phyloP scores from a whole-genome alignment of 2,329 filamentous ascomycete species.

The Plectosphaerella cucumerina region DNA sequence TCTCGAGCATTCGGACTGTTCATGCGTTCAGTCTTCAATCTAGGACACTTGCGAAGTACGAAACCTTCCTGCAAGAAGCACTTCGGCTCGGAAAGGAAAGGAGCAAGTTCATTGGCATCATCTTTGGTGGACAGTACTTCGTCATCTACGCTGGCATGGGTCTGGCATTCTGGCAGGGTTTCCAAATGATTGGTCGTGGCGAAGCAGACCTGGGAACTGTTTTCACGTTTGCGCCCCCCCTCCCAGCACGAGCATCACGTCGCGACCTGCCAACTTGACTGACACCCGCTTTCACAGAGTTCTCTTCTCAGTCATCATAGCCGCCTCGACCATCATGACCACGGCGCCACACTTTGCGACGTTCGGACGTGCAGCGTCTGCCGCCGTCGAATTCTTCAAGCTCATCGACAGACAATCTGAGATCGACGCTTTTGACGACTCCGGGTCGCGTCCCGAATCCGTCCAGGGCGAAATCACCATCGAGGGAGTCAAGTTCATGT shows the following conservation, averaged over 20 bases:
- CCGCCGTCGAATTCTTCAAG: constrained; percentile 14
- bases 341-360: constrained; percentile 15
- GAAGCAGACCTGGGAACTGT: constrained; percentile 9
- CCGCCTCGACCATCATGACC: constrained; percentile 12
- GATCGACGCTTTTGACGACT: constrained; percentile 15
- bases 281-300: constrained; percentile 11
- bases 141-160: constrained; percentile 13
- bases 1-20: constrained; percentile 9
- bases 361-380: constrained; percentile 13
- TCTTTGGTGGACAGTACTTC: constrained; percentile 39
- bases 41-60: constrained; percentile 10
- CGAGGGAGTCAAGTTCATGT: constrained; percentile 25
- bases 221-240: constrained; percentile 9
- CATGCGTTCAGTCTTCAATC: constrained; percentile 12
- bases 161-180: constrained; percentile 18
- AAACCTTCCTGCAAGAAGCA: constrained; percentile 1
- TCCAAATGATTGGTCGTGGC: constrained; percentile 29
- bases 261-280: too few species aligned
- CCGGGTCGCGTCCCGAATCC: constrained; percentile 9
- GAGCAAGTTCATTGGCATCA: constrained; percentile 17
- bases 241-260: too few species aligned
- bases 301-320: constrained; percentile 19
- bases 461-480: constrained; percentile 19
- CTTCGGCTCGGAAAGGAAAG: constrained; percentile 25
- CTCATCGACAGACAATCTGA: constrained; percentile 17